These are phyloP conservation scores for Crepidotus variabilis DNA, from an alignment of 768 basidiomycete species.

Conservation along the genomic window DNA sequence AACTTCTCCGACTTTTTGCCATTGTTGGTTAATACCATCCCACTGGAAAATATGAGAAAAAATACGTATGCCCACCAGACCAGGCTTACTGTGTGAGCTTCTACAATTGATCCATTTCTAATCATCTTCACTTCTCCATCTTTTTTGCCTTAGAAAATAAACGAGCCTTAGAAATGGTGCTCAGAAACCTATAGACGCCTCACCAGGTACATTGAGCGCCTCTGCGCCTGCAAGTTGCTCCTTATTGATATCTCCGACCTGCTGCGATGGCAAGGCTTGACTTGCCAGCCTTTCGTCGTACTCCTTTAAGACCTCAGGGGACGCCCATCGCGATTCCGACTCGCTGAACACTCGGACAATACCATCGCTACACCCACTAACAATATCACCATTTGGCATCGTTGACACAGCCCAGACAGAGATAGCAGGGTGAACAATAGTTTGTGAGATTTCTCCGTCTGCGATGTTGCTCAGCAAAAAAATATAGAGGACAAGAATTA, in stretches of 20 bases:
- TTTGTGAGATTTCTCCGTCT: slow-evolving; percentile 90
- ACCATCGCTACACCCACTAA: slow-evolving; percentile 88
- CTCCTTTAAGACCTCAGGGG: slow-evolving; percentile 54
- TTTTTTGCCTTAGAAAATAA: slow-evolving; percentile 64
- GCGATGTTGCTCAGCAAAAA: neutral
- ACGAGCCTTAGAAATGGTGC: neutral
- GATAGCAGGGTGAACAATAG: slow-evolving; percentile 88
- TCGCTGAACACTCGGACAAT: slow-evolving; percentile 83
- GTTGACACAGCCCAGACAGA: slow-evolving; percentile 95
- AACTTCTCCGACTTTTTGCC: slow-evolving; percentile 96
- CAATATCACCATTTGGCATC: slow-evolving; percentile 89
- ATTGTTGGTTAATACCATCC: slow-evolving; percentile 62
- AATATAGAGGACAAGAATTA: neutral
- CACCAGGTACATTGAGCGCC: slow-evolving; percentile 70
- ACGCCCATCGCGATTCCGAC: slow-evolving; percentile 69
- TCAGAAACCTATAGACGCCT: slow-evolving; percentile 12
- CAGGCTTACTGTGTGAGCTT: slow-evolving; percentile 79
- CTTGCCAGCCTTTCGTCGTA: slow-evolving; percentile 76
- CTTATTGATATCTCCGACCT: slow-evolving; percentile 92
- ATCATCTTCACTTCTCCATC: slow-evolving; percentile 94
- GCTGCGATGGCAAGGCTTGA: slow-evolving; percentile 79
- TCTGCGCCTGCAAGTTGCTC: slow-evolving; percentile 86
- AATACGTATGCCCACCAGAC: neutral
- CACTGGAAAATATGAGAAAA: slow-evolving; percentile 52
- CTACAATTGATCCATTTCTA: slow-evolving; percentile 72